Percentiles rank a stretch among this genome's conserved stretches.
Evolutionary conservation across 75 land plant genomes (phyloP).

Genomic region (Ceratopteris richardii): DNA sequence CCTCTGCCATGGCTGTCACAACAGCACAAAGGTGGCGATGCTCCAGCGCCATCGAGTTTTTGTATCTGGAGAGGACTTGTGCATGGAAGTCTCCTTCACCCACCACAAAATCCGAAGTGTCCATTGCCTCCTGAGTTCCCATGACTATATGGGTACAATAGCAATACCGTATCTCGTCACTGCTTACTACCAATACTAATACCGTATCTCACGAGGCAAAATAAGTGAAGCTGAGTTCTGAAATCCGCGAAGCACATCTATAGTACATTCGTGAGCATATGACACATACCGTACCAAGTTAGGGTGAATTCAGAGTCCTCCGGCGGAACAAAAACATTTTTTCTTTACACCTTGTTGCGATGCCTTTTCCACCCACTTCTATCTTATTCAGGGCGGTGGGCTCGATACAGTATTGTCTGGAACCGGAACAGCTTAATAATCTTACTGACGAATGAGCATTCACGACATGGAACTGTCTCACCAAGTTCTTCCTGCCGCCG

Average conservation of each 20-base stretch:
- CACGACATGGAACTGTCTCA: too few relatives aligned
- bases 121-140: neutral
- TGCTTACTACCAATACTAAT: neutral
- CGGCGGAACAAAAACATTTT: neutral
- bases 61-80: conserved; percentile 33
- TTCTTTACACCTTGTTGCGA: too few relatives aligned
- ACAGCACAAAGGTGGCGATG: conserved; percentile 73
- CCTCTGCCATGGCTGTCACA: conserved; percentile 65
- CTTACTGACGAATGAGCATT: too few relatives aligned
- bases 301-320: neutral
- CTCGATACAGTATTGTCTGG: too few relatives aligned
- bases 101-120: neutral
- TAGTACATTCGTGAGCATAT: conserved; percentile 49
- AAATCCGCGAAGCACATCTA: conserved; percentile 43
- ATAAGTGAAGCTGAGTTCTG: conserved; percentile 39
- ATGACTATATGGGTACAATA: neutral
- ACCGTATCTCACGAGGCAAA: conserved; percentile 55
- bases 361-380: too few relatives aligned
- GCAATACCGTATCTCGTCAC: neutral
- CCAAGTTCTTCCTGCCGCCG: too few relatives aligned
- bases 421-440: too few relatives aligned
- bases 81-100: conserved; percentile 34
- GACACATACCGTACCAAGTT: neutral
- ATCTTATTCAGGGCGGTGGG: too few relatives aligned
- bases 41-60: conserved; percentile 39